Conservation (phyloP, 768 basidiomycete genomes). For the Russula virescens region DNA sequence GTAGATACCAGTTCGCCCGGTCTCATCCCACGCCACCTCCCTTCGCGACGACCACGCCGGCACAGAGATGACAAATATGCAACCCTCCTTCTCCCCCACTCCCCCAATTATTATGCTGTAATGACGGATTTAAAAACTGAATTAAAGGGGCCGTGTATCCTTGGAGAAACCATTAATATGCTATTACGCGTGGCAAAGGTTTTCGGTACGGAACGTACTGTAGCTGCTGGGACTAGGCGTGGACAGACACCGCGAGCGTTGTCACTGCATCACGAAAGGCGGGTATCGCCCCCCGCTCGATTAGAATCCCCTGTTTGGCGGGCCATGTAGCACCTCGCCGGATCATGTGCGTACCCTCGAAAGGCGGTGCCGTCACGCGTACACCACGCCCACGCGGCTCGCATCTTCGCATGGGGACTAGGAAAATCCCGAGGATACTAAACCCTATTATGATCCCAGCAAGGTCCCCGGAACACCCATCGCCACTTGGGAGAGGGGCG, state of each 20-base stretch:
- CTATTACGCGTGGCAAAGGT: background rate
- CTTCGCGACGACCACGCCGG: background rate
- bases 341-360: background rate
- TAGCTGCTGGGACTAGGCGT: background rate
- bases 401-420: background rate
- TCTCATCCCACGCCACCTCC: slow-evolving; percentile 8
- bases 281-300: background rate
- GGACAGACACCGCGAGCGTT: background rate
- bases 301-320: background rate
- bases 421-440: background rate
- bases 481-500: background rate
- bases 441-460: background rate
- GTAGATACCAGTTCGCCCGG: background rate
- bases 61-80: background rate
- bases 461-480: background rate
- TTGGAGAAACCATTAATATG: background rate
- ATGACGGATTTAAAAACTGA: background rate
- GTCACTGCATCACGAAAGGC: background rate
- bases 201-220: slow-evolving; percentile 4
- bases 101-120: background rate
- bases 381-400: slow-evolving; percentile 12
- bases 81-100: background rate
- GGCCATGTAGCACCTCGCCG: background rate
- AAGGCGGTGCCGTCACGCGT: slow-evolving; percentile 4
- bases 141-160: background rate